These are phyloP conservation scores for Trichosanthes cucumerina DNA, from an alignment of 306 rosid species.

Conservation along the genomic window DNA sequence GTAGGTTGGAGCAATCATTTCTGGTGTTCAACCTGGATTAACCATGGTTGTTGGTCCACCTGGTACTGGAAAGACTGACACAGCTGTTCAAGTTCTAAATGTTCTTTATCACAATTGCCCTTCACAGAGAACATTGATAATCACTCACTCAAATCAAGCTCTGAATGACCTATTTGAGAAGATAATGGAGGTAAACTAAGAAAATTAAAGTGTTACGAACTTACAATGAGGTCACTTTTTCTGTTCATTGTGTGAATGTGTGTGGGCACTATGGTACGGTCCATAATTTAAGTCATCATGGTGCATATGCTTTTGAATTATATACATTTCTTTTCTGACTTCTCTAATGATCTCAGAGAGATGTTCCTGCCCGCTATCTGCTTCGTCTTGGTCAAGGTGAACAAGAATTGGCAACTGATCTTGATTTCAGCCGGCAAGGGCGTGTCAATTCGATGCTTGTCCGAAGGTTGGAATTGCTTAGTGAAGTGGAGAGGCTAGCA, in stretches of 20 bases:
- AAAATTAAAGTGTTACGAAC: neutral
- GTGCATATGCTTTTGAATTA: neutral
- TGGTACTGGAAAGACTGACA: slow-evolving; percentile 99
- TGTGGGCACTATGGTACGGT: neutral
- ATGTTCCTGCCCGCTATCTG: slow-evolving; percentile 96
- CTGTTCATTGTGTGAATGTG: neutral
- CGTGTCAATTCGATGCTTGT: slow-evolving; percentile 99
- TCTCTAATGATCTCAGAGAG: slow-evolving; percentile 51
- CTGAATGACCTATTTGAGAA: slow-evolving; percentile 93
- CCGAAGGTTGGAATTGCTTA: slow-evolving; percentile 69
- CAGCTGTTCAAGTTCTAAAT: slow-evolving; percentile 92
- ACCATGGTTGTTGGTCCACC: slow-evolving; percentile 99
- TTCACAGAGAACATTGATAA: slow-evolving; percentile 89
- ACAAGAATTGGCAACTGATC: slow-evolving; percentile 97
- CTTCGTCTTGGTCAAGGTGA: slow-evolving; percentile 99
- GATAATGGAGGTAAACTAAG: slow-evolving; percentile 68
- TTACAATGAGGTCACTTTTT: neutral
- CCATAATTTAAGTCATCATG: neutral
- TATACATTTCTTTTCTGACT: neutral
- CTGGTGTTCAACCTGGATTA: slow-evolving; percentile 94
- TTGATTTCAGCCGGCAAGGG: slow-evolving; percentile 96
- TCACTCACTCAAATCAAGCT: slow-evolving; percentile 97
- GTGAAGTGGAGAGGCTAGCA: slow-evolving; percentile 93
- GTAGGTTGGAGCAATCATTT: slow-evolving; percentile 82
- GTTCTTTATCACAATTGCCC: slow-evolving; percentile 98